Evolutionary conservation across 2,329 filamentous ascomycete species (phyloP), one percentile per base, ranked within the genome.

Genomic region (Didymella arachidicola): DNA sequence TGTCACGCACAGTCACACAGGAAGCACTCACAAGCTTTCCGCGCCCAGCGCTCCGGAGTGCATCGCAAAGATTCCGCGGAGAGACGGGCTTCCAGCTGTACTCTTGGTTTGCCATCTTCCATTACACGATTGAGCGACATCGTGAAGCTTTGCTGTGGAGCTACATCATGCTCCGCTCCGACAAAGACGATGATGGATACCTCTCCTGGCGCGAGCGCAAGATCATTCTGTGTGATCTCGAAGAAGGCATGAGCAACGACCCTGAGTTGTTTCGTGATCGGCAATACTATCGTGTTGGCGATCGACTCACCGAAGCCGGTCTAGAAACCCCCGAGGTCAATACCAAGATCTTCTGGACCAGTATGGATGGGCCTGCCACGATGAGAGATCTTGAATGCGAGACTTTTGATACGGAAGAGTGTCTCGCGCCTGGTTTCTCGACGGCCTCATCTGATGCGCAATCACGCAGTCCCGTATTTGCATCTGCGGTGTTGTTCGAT

Each of bases 101-200:
- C 57, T 77, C 78, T 1, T 80, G 79, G 79, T 80, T 73, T 58
- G 72, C 73, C 0, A 65, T 72, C 16, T 80, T 80, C 61, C 79
- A 81, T 62, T 80, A 22, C 36, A 39, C 18, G 18, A 22, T 39
- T 8, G 36, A 39, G 36, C n/a, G 18, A 80, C 63, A 78, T 73
- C 14, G 80, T 36, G 22, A 19, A 16, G 36, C 18, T 19, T 8
- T 39, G 18, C 36, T 39, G 10, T 39, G 18, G 36, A 39, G 18
- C 36, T 39, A 39, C 8, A 39, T 22, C 36, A 39, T 39, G 18
- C 36, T 39, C 8, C 18, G 18, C 8, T 39, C 36, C 18, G 36
- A 39, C 36, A 19, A 39, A 39, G 36, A 22, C 18, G 36, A 39
- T 39, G 18, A 39, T 6, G 36, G 18, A 10, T 39, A 39, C 18